Evolutionary conservation across 805 yeast species (phyloP).

Genomic region (Yarrowia osloensis): DNA sequence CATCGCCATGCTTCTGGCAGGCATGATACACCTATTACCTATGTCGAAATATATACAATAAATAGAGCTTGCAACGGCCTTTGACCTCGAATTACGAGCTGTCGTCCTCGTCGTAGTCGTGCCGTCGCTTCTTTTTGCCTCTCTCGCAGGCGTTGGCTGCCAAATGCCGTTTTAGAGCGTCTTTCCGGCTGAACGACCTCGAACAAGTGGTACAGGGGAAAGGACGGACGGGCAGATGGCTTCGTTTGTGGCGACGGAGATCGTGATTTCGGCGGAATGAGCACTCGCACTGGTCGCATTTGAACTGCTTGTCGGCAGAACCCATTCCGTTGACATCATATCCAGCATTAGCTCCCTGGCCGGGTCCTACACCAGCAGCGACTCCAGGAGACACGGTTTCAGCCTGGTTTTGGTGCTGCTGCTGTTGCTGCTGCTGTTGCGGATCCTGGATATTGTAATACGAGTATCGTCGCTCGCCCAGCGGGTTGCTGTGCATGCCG

Average conservation of each 20-base stretch:
- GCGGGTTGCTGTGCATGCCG: constrained; percentile 17
- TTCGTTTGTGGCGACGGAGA: constrained; percentile 11
- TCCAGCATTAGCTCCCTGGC: too few species aligned
- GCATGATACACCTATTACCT: constrained; percentile 20
- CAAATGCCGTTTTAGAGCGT: constrained; percentile 30
- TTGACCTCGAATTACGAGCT: neutral
- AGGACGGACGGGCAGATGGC: constrained; percentile 30
- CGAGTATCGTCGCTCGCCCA: constrained; percentile 5
- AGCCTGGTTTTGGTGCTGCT: neutral
- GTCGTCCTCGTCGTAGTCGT: constrained; percentile 14
- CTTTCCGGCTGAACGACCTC: constrained; percentile 28
- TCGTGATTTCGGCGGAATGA: constrained; percentile 29
- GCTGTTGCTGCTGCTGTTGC: neutral
- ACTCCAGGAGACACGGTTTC: neutral
- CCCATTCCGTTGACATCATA: constrained; percentile 10
- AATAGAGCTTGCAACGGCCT: neutral
- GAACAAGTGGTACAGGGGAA: constrained; percentile 27
- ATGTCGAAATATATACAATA: constrained; percentile 21
- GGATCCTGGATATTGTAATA: constrained; percentile 12
- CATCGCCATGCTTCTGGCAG: constrained; percentile 13
- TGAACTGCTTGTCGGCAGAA: constrained; percentile 29
- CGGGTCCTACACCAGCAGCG: neutral
- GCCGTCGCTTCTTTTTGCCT: constrained; percentile 28
- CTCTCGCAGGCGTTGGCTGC: constrained; percentile 31
- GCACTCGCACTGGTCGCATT: constrained; percentile 31